phyloP scores from a whole-genome alignment of 1,139 yeast genomes.

The Nematodospora anomalae region DNA sequence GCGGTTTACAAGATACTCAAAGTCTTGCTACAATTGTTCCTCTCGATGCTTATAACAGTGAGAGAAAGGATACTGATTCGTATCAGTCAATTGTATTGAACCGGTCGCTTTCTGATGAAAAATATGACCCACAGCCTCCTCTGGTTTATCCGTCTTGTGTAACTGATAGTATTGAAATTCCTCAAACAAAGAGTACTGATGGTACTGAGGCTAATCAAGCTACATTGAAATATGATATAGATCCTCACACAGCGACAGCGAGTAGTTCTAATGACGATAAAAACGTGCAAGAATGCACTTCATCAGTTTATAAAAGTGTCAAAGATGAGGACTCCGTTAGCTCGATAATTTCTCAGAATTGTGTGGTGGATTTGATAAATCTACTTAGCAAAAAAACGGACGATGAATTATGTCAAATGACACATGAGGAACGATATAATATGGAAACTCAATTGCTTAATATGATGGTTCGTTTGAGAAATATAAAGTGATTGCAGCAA shows the following conservation, averaged over 20 bases:
- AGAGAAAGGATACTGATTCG: background rate
- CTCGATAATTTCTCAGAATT: background rate
- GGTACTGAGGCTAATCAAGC: too few species aligned
- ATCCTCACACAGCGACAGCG: background rate
- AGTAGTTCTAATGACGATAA: too few species aligned
- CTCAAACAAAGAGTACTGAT: too few species aligned
- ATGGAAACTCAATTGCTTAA: conserved; percentile 34
- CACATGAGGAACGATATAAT: conserved; percentile 21
- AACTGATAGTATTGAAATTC: background rate
- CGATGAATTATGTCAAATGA: conserved; percentile 20
- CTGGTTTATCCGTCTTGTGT: too few species aligned
- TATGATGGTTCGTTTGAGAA: conserved; percentile 35
- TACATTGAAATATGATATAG: too few species aligned
- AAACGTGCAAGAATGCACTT: too few species aligned
- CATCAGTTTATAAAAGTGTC: too few species aligned
- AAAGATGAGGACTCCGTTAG: background rate
- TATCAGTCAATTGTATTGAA: background rate
- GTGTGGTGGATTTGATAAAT: conserved; percentile 4
- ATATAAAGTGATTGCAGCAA: conserved; percentile 4
- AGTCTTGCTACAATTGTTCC: background rate
- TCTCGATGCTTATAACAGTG: background rate
- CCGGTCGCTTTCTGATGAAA: too few species aligned
- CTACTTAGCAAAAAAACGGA: conserved; percentile 13
- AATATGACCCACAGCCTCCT: too few species aligned
- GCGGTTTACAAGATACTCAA: background rate